Evolutionary conservation across 2,329 filamentous ascomycete genomes (phyloP).

Genomic region (Neoarthrinium moseri): DNA sequence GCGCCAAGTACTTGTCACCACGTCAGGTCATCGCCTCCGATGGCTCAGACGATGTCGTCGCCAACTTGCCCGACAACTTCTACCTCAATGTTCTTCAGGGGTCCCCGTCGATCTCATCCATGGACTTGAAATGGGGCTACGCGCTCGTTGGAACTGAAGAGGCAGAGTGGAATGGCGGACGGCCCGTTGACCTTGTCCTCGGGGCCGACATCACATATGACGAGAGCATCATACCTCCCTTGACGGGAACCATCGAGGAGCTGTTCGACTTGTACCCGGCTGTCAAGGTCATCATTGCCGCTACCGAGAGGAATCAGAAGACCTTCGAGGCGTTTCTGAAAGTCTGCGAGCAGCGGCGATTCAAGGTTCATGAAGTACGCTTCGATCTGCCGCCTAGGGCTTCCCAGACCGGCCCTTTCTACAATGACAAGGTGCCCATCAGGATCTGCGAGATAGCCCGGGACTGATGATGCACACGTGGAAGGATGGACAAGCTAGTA

Average conservation of each 20-base stretch:
- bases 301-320: conserved; percentile 67
- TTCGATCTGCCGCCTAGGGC: conserved; percentile 37
- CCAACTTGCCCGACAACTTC: conserved; percentile 65
- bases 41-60: conserved; percentile 70
- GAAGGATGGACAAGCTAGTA: not conserved
- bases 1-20: conserved; percentile 64
- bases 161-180: conserved; percentile 46
- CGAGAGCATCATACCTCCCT: conserved; percentile 56
- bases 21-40: conserved; percentile 67
- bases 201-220: conserved; percentile 83
- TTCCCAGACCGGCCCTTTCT: conserved; percentile 63
- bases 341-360: conserved; percentile 50
- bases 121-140: conserved; percentile 65
- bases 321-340: conserved; percentile 66
- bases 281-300: conserved; percentile 64
- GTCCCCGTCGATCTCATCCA: conserved; percentile 41
- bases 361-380: conserved; percentile 40
- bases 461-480: not conserved
- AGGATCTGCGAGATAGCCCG: conserved; percentile 47
- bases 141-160: conserved; percentile 58
- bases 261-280: conserved; percentile 57
- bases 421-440: conserved; percentile 58
- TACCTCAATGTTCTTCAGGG: conserved; percentile 65
- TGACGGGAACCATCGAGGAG: conserved; percentile 64
- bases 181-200: conserved; percentile 60